These are phyloP conservation scores for Elsinoe ampelina DNA, from an alignment of 2,329 filamentous ascomycete species.

Conservation along the genomic window DNA sequence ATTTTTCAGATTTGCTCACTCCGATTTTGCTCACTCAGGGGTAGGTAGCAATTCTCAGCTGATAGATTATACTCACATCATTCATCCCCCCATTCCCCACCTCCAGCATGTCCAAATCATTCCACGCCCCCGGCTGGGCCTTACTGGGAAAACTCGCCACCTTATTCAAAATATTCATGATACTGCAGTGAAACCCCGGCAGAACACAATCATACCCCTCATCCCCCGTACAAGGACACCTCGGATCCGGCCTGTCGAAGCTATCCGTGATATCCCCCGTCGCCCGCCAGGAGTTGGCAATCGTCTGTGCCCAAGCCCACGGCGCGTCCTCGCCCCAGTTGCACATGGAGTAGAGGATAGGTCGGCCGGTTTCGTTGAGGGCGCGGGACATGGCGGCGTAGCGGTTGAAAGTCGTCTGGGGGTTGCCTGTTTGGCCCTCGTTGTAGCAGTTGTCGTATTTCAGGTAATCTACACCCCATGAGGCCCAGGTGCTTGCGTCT, in stretches of 20 bases:
- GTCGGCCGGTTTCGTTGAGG: constrained; percentile 36
- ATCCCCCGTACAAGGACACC: constrained; percentile 33
- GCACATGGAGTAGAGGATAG: constrained; percentile 37
- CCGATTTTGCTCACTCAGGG: no score
- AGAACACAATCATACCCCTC: constrained; percentile 34
- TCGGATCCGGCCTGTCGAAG: constrained; percentile 35
- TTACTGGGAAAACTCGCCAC: constrained; percentile 34
- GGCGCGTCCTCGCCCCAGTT: constrained; percentile 16
- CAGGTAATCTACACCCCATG: constrained; percentile 44
- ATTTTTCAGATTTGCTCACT: no score
- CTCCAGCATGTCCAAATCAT: constrained; percentile 42
- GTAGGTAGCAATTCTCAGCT: background rate
- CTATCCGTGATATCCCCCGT: constrained; percentile 40
- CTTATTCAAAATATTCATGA: constrained; percentile 44
- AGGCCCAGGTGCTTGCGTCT: constrained; percentile 45
- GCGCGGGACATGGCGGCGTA: constrained; percentile 43
- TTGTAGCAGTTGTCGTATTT: constrained; percentile 49
- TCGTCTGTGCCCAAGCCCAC: constrained; percentile 44
- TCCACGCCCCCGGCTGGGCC: constrained; percentile 37
- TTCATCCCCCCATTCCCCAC: constrained; percentile 35
- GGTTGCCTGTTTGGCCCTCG: constrained; percentile 41
- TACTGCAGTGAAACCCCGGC: constrained; percentile 40
- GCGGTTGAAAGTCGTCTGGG: constrained; percentile 37
- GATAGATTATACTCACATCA: constrained; percentile 21
- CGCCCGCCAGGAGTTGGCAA: constrained; percentile 40